Percentiles rank a stretch among this genome's conserved stretches.
Evolutionary conservation across 129 eudicot species (phyloP).

Genomic region (Flaveria robusta): DNA sequence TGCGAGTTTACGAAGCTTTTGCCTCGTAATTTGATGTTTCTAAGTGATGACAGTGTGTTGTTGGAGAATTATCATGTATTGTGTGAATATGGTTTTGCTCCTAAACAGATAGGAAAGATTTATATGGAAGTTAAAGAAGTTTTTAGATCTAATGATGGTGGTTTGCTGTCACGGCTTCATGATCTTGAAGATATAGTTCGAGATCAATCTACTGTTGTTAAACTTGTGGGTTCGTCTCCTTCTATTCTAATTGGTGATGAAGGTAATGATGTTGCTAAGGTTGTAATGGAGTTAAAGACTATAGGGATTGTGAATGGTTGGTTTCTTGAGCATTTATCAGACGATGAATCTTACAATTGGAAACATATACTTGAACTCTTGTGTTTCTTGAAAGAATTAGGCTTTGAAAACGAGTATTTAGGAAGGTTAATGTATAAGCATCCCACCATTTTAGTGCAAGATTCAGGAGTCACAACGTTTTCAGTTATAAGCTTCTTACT

Average conservation of each 20-base stretch:
- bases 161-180: conserved; percentile 55
- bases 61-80: conserved; percentile 69
- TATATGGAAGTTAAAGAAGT: conserved; percentile 59
- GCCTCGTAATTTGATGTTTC: conserved; percentile 59
- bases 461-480: conserved; percentile 47
- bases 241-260: conserved; percentile 42
- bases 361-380: conserved; percentile 53
- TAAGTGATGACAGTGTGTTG: conserved; percentile 63
- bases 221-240: conserved; percentile 63
- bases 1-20: conserved; percentile 48
- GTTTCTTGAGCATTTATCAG: conserved; percentile 55
- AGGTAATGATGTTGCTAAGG: conserved; percentile 29
- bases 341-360: conserved; percentile 55
- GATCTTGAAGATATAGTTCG: conserved; percentile 48
- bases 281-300: conserved; percentile 45
- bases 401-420: conserved; percentile 46
- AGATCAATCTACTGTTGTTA: conserved; percentile 42
- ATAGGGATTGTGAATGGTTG: conserved; percentile 48
- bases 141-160: conserved; percentile 50
- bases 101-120: conserved; percentile 70
- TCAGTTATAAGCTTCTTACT: conserved; percentile 48
- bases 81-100: conserved; percentile 62
- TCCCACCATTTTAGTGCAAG: conserved; percentile 57
- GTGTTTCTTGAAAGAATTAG: conserved; percentile 43
- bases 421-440: conserved; percentile 37